phyloP scores from a whole-genome alignment of 352 stramenopile species.

The Pythium dissimile region DNA sequence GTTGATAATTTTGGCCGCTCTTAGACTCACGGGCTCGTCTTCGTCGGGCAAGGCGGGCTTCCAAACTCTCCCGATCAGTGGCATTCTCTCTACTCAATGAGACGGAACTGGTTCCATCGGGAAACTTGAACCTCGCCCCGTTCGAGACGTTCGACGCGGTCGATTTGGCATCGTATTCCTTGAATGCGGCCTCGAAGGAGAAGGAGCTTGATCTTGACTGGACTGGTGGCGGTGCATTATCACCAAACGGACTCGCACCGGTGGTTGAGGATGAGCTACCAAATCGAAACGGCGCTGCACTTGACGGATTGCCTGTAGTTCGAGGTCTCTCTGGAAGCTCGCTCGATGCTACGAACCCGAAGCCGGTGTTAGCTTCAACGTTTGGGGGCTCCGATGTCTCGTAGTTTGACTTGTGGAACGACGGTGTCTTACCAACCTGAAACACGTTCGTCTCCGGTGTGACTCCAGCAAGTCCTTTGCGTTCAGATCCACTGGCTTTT shows the following conservation, averaged over 20 bases:
- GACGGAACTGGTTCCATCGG: neutral
- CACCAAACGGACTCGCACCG: neutral
- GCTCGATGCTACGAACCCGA: too few relatives aligned
- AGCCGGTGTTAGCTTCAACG: too few relatives aligned
- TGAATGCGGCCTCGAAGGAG: constrained; percentile 18
- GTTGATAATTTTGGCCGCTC: neutral
- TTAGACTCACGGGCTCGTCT: constrained; percentile 15
- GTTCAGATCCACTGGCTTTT: neutral
- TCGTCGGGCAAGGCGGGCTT: constrained; percentile 7
- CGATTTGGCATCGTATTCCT: constrained; percentile 4
- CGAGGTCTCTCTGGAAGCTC: neutral
- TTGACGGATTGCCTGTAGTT: neutral
- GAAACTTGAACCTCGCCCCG: neutral
- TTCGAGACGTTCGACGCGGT: neutral
- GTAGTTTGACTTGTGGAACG: too few relatives aligned
- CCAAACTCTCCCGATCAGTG: constrained; percentile 3
- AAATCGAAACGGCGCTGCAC: neutral
- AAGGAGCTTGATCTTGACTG: constrained; percentile 8
- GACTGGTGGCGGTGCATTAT: neutral
- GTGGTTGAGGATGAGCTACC: neutral
- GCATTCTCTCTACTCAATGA: neutral
- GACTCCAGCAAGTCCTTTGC: too few relatives aligned
- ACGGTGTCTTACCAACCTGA: too few relatives aligned
- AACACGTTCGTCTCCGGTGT: too few relatives aligned
- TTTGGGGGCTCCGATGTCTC: too few relatives aligned